These are phyloP conservation scores for Phragmites australis DNA, from an alignment of 176 grass and related monocot genomes.

Conservation along the genomic window DNA sequence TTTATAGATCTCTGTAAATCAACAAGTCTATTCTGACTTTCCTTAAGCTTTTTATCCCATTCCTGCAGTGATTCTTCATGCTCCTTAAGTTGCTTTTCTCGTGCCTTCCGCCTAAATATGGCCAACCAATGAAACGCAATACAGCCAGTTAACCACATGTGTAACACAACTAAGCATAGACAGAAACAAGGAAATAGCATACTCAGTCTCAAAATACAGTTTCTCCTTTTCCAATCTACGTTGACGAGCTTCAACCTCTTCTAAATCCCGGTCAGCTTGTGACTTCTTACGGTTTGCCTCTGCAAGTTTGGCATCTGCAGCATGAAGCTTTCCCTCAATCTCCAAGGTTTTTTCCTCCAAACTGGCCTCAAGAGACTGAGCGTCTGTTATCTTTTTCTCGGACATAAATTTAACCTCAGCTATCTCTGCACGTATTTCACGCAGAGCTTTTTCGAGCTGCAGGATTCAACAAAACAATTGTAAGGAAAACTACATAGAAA, in stretches of 20 bases:
- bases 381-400: conserved; percentile 78
- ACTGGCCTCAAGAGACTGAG: conserved; percentile 68
- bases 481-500: conserved; percentile 18
- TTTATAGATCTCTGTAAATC: conserved; percentile 79
- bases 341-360: conserved; percentile 89
- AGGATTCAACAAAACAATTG: conserved; percentile 39
- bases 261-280: conserved; percentile 77
- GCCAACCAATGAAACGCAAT: conserved; percentile 28
- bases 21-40: conserved; percentile 86
- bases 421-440: conserved; percentile 70
- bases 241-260: conserved; percentile 73
- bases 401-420: conserved; percentile 84
- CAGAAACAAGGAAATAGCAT: conserved; percentile 30
- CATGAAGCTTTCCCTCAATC: conserved; percentile 80
- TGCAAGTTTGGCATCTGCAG: conserved; percentile 92
- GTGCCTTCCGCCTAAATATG: conserved; percentile 54
- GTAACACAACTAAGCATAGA: neutral
- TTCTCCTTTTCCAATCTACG: conserved; percentile 86
- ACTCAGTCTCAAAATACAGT: conserved; percentile 77
- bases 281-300: conserved; percentile 91
- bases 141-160: neutral
- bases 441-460: conserved; percentile 89
- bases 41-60: conserved; percentile 85
- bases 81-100: conserved; percentile 72
- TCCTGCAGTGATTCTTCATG: conserved; percentile 68